Evolutionary conservation across 257 asterid species (phyloP), one percentile per base, ranked within the genome.

Genomic region (Capsicum pubescens): DNA sequence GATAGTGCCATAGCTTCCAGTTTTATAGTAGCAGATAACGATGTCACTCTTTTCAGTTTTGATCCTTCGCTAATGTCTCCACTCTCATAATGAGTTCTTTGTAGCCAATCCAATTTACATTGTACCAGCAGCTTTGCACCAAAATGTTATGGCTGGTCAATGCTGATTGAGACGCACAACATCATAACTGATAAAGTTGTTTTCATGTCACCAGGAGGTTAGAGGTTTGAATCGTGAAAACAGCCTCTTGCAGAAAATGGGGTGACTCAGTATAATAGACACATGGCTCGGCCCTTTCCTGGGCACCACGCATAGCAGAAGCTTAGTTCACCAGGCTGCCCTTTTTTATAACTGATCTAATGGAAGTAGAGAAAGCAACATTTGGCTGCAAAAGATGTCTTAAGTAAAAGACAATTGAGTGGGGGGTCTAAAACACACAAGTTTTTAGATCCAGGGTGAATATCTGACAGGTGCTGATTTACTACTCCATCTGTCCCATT

Each of bases 61-160:
- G 44, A 78, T 55, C 82, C 50, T 78, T 61, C 11, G 82, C 82
- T 78, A 26, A 39, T 39, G 44, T 55, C n/a, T 54, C 64, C 60
- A 46, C 60, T 78, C 82, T 57, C 35, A 12, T 61, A 26, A 44
- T 54, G n/a, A 79, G 19, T 32, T 79, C 68, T 79, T 4, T 44
- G 58, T 26, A 19, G 12, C 17, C 13, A 55, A 36, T 78, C 17
- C 13, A 55, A 36, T 78, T 78, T 61, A 55, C 68, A 55, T 60
- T 19, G 69, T 52, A 9, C 57, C 57, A 2, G 14, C 57, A 52
- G 57, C 14, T 52, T 52, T 52, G 57, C 57, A 52, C 14, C 57
- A 52, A 52, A 52, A 52, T 52, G 61, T 14, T 4, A 15, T 56
- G 61, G n/a, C 32, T 26, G 46, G n/a, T 32, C n/a, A 67, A 35